phyloP scores from a whole-genome alignment of 2,329 filamentous ascomycete species.

The Aureobasidium subglaciale region DNA sequence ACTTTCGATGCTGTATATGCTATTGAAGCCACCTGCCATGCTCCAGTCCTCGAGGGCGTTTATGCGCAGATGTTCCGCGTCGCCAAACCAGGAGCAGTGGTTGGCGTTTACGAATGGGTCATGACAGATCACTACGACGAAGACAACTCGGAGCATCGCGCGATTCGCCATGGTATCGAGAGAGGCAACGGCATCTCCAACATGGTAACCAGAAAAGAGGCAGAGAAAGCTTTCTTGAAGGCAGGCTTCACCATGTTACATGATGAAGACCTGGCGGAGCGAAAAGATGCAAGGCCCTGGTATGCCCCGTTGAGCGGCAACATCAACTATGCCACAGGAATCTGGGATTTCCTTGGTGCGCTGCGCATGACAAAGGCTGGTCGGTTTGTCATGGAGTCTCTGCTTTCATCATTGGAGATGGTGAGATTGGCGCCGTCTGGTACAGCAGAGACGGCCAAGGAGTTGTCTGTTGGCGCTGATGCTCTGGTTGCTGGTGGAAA shows the following conservation, averaged over 20 bases:
- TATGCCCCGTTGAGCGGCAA: slow-evolving; percentile 88
- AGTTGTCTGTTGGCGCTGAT: slow-evolving; percentile 73
- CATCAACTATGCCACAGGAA: slow-evolving; percentile 68
- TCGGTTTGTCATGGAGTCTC: slow-evolving; percentile 65
- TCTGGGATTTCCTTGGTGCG: slow-evolving; percentile 75
- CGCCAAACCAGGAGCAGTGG: slow-evolving; percentile 88
- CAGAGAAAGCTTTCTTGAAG: slow-evolving; percentile 70
- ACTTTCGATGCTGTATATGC: slow-evolving; percentile 95
- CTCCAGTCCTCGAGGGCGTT: slow-evolving; percentile 80
- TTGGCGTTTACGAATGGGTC: slow-evolving; percentile 97
- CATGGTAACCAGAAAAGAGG: slow-evolving; percentile 85
- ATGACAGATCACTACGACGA: slow-evolving; percentile 97
- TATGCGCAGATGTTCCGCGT: slow-evolving; percentile 94
- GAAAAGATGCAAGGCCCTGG: slow-evolving; percentile 73
- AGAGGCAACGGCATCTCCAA: slow-evolving; percentile 94
- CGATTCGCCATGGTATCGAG: slow-evolving; percentile 90
- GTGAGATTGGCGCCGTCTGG: slow-evolving; percentile 69
- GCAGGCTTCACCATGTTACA: slow-evolving; percentile 79
- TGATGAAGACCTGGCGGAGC: slow-evolving; percentile 78
- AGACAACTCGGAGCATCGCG: slow-evolving; percentile 72
- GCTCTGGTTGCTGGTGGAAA: slow-evolving; percentile 78
- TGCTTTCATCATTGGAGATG: slow-evolving; percentile 69
- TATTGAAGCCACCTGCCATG: slow-evolving; percentile 94
- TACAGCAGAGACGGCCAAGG: slow-evolving; percentile 91
- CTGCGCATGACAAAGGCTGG: slow-evolving; percentile 83